A percentile compares a stretch with the other conserved stretches of the same genome.
Conservation (phyloP, 305 asterid species). For the Rubia peregrina region DNA sequence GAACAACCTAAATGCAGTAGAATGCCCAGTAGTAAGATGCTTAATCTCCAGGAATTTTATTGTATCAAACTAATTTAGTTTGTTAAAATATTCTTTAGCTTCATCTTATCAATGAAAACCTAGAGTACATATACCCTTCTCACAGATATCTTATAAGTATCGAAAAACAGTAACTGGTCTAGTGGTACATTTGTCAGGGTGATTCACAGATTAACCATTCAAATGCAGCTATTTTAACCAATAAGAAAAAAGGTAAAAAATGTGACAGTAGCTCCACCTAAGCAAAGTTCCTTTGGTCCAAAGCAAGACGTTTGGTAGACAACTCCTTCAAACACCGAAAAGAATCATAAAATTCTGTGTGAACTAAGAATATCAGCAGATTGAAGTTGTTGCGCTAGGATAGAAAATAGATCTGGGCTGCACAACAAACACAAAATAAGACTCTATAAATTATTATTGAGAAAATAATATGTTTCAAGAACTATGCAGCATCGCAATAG, state of each 20-base stretch:
- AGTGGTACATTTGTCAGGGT: not conserved
- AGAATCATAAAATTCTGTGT: slow-evolving; percentile 79
- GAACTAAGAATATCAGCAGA: slow-evolving; percentile 80
- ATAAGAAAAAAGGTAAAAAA: not conserved
- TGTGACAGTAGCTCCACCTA: slow-evolving; percentile 15
- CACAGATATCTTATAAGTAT: not conserved
- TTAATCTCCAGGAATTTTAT: not conserved
- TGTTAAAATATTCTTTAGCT: not conserved
- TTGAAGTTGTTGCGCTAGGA: slow-evolving; percentile 81
- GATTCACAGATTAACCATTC: not conserved
- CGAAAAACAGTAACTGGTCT: not conserved
- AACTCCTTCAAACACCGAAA: slow-evolving; percentile 89
- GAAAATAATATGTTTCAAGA: not conserved
- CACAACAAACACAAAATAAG: slow-evolving; percentile 13
- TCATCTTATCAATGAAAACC: not conserved
- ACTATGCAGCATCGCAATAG: not conserved
- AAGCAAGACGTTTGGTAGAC: slow-evolving; percentile 79
- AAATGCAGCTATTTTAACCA: not conserved
- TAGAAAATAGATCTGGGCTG: slow-evolving; percentile 95
- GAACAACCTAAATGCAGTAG: not conserved
- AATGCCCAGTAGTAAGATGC: not conserved
- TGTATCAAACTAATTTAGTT: not conserved
- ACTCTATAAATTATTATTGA: not conserved
- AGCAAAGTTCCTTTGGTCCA: slow-evolving; percentile 68
- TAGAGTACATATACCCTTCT: not conserved